Percentiles rank a stretch among this genome's conserved stretches.
Conservation (phyloP, 176 grass and related monocot genomes). For the Hordeum marinum region DNA sequence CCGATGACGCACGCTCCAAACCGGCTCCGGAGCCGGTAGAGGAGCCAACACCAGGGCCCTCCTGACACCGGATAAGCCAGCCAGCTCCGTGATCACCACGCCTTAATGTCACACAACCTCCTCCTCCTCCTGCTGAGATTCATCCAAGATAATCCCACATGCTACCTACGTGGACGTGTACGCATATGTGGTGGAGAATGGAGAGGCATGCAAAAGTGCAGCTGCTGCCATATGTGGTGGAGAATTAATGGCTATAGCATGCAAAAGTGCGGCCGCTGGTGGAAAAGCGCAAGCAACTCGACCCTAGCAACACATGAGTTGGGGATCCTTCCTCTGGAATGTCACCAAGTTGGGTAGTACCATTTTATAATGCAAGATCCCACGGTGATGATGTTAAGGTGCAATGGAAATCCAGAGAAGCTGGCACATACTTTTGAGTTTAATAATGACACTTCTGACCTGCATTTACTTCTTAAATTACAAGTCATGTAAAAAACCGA, state of each 20-base stretch:
- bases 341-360: background rate
- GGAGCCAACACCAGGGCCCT: background rate
- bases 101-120: background rate
- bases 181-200: background rate
- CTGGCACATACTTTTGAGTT: background rate
- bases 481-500: too few relatives aligned
- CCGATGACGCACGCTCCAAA: background rate
- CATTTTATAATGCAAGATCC: background rate
- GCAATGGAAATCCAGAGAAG: background rate
- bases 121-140: background rate
- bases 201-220: background rate
- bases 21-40: background rate
- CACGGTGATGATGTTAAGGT: background rate
- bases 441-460: background rate
- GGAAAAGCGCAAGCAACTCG: background rate
- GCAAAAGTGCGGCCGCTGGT: background rate
- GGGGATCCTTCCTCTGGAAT: background rate
- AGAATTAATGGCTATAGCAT: background rate
- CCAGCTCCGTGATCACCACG: background rate
- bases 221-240: background rate
- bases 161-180: background rate
- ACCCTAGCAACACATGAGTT: background rate
- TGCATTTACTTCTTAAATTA: too few relatives aligned
- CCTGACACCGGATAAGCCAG: background rate
- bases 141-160: background rate